Conservation (phyloP, 495 filamentous ascomycete genomes). For the Trichoderma orchidacearum region DNA sequence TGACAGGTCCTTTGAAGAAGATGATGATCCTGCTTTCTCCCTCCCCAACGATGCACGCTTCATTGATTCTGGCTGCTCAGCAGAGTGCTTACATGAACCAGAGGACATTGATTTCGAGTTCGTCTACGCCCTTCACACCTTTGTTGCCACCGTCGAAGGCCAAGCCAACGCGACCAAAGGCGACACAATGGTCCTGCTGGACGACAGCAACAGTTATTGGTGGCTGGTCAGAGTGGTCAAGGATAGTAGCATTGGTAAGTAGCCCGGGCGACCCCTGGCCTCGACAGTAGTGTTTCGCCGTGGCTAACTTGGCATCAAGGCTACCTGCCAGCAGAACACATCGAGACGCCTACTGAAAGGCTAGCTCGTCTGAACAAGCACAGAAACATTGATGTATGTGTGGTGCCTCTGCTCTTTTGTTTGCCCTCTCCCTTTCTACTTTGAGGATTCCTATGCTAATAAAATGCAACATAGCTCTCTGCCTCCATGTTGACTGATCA, state of each 20-base stretch:
- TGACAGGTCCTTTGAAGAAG: constrained; percentile 18
- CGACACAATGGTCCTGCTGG: constrained; percentile 99
- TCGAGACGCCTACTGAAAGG: constrained; percentile 94
- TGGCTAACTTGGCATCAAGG: constrained; percentile 36
- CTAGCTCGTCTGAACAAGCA: constrained; percentile 94
- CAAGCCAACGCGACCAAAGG: constrained; percentile 98
- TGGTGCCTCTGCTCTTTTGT: too few relatives aligned
- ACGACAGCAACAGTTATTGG: constrained; percentile 99
- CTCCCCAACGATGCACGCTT: constrained; percentile 37
- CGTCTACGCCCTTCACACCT: constrained; percentile 95
- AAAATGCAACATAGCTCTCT: constrained; percentile 48
- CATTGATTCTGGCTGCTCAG: constrained; percentile 55
- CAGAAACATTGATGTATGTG: constrained; percentile 84
- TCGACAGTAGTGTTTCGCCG: too few relatives aligned
- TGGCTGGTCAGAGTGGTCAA: constrained; percentile 97
- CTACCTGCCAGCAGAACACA: constrained; percentile 94
- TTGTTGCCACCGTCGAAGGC: constrained; percentile 93
- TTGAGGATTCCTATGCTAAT: background rate
- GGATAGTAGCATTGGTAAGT: constrained; percentile 87
- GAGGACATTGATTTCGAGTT: constrained; percentile 99
- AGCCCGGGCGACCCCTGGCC: too few relatives aligned
- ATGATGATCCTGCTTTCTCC: constrained; percentile 24
- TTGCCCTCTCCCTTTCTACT: background rate
- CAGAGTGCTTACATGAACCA: constrained; percentile 67
- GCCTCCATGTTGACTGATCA: constrained; percentile 91